A percentile compares a stretch with the other conserved stretches of the same genome.
Evolutionary conservation across 768 basidiomycete genomes (phyloP).

Genomic region (Cubamyces sp.): DNA sequence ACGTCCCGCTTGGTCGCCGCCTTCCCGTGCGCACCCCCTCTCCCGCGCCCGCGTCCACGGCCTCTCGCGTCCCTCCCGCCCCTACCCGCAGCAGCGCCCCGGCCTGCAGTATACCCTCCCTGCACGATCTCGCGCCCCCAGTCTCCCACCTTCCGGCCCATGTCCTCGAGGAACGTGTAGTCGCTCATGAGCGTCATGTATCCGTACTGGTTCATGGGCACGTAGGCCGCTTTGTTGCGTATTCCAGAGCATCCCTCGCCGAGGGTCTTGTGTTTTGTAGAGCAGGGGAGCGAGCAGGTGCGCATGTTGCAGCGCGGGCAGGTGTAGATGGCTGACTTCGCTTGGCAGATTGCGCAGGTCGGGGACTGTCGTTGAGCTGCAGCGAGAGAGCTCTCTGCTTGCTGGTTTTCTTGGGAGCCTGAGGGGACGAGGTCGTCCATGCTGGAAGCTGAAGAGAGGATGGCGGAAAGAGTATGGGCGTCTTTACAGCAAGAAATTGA

Average conservation of each 20-base stretch:
- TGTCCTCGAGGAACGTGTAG: slow-evolving; percentile 83
- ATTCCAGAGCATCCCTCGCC: slow-evolving; percentile 66
- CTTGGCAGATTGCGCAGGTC: slow-evolving; percentile 55
- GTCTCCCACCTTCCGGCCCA: slow-evolving; percentile 71
- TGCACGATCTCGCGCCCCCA: slow-evolving; percentile 74
- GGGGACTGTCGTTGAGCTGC: slow-evolving; percentile 29
- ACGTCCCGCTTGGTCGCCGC: slow-evolving; percentile 64
- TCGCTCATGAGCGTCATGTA: slow-evolving; percentile 92
- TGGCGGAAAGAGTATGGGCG: neutral
- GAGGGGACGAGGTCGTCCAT: slow-evolving; percentile 1
- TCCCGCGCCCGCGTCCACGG: slow-evolving; percentile 37
- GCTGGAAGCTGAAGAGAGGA: neutral
- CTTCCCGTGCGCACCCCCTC: slow-evolving; percentile 33
- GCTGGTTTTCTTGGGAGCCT: neutral
- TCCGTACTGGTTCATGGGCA: slow-evolving; percentile 82
- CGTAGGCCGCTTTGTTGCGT: slow-evolving; percentile 72
- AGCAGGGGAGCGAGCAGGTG: slow-evolving; percentile 77
- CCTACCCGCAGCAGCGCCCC: slow-evolving; percentile 19
- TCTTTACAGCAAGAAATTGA: neutral
- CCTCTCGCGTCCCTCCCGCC: slow-evolving; percentile 34
- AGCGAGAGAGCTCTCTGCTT: slow-evolving; percentile 24
- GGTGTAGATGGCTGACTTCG: slow-evolving; percentile 62
- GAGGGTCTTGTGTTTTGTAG: slow-evolving; percentile 63
- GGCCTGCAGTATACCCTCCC: slow-evolving; percentile 52
- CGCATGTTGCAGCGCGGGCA: slow-evolving; percentile 76